These are phyloP conservation scores for Lentinula lateritia DNA, from an alignment of 768 basidiomycete genomes.

Conservation along the genomic window DNA sequence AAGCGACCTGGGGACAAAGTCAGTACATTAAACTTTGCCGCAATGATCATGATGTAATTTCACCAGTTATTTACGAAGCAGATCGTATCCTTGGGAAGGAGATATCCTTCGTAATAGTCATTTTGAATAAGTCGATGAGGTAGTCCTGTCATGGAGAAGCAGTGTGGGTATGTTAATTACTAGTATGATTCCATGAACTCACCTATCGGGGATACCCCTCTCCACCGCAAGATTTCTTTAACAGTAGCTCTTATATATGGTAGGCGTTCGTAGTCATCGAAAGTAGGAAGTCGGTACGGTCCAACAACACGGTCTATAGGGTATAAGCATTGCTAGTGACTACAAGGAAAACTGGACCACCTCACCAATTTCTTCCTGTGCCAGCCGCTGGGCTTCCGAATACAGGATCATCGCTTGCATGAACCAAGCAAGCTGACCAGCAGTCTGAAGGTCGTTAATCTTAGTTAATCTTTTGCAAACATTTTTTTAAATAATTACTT, in stretches of 20 bases:
- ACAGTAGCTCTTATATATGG: slow-evolving; percentile 30
- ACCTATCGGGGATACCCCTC: slow-evolving; percentile 27
- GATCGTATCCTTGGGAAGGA: slow-evolving; percentile 5
- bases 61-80: slow-evolving; percentile 7
- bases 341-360: background rate
- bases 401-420: slow-evolving; percentile 29
- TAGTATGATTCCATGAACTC: background rate
- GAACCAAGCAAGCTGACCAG: slow-evolving; percentile 27
- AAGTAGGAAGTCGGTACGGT: slow-evolving; percentile 24
- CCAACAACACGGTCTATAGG: slow-evolving; percentile 24
- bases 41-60: background rate
- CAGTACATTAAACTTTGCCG: background rate
- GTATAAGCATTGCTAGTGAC: background rate
- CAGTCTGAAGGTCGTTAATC: slow-evolving; percentile 17
- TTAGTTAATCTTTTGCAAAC: background rate
- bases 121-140: slow-evolving; percentile 1
- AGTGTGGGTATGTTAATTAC: background rate
- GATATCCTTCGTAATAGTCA: slow-evolving; percentile 9
- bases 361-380: slow-evolving; percentile 26
- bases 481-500: background rate
- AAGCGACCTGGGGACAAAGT: background rate
- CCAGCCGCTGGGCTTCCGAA: slow-evolving; percentile 27
- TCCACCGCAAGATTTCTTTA: slow-evolving; percentile 31
- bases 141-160: background rate
- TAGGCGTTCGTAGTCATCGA: slow-evolving; percentile 23